phyloP scores from a whole-genome alignment of 169 alveolate genomes.

The Babesia caballi region DNA sequence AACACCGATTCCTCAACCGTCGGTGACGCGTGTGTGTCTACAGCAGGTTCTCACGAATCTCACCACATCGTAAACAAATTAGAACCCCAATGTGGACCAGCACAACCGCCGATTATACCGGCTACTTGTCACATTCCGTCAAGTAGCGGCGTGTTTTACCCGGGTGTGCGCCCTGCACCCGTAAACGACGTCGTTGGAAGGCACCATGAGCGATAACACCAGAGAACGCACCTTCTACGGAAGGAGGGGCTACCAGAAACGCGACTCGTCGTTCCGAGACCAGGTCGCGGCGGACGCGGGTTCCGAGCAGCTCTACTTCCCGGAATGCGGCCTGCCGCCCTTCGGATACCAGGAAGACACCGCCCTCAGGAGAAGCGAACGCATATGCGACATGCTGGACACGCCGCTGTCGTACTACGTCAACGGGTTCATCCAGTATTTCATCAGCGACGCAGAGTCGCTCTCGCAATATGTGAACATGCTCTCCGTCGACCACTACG shows the following conservation, averaged over 20 bases:
- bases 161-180: too few relatives aligned
- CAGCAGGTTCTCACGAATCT: too few relatives aligned
- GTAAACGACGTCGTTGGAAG: too few relatives aligned
- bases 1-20: too few relatives aligned
- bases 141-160: too few relatives aligned
- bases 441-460: slow-evolving; percentile 14
- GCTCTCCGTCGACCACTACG: slow-evolving; percentile 18
- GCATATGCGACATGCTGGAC: slow-evolving; percentile 26
- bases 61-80: too few relatives aligned
- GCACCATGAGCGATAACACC: neutral
- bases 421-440: slow-evolving; percentile 24
- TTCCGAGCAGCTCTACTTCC: neutral
- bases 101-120: too few relatives aligned
- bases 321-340: slow-evolving; percentile 4
- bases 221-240: neutral
- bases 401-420: slow-evolving; percentile 8
- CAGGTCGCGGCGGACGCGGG: neutral
- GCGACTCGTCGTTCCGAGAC: neutral
- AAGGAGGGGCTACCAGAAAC: neutral
- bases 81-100: too few relatives aligned
- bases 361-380: neutral
- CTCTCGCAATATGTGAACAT: slow-evolving; percentile 18
- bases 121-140: too few relatives aligned
- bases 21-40: too few relatives aligned
- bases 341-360: slow-evolving; percentile 26